A percentile compares a stretch with the other conserved stretches of the same genome.
phyloP scores from a whole-genome alignment of 495 filamentous ascomycete genomes.

The Achaetomiella virescens region DNA sequence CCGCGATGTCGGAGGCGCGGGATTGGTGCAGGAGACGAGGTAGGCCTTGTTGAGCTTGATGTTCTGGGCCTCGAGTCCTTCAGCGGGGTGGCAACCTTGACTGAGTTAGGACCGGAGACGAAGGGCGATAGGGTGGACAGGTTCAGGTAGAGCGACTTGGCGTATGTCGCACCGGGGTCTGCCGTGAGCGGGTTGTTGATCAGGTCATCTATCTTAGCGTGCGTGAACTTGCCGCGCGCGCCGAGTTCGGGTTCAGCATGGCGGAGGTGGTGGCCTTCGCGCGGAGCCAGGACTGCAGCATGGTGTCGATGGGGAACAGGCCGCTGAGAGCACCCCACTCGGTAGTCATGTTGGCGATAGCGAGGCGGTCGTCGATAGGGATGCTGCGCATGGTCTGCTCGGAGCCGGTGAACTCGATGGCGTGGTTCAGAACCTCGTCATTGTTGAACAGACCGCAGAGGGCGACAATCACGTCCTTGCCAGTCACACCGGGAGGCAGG shows the following conservation, averaged over 20 bases:
- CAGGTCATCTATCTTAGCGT: slow-evolving; percentile 65
- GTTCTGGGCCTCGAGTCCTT: slow-evolving; percentile 60
- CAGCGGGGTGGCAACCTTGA: slow-evolving; percentile 79
- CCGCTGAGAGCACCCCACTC: slow-evolving; percentile 87
- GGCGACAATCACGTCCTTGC: slow-evolving; percentile 92
- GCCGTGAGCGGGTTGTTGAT: slow-evolving; percentile 60
- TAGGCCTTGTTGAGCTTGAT: slow-evolving; percentile 84
- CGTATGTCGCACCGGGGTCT: slow-evolving; percentile 72
- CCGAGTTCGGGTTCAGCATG: slow-evolving; percentile 32
- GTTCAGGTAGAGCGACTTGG: slow-evolving; percentile 71
- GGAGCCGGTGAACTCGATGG: slow-evolving; percentile 80
- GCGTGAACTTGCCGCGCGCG: slow-evolving; percentile 51
- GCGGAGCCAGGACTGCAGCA: slow-evolving; percentile 69
- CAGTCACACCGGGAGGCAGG: slow-evolving; percentile 75
- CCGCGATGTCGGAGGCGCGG: slow-evolving; percentile 72
- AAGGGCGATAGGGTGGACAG: slow-evolving; percentile 80
- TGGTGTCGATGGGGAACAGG: slow-evolving; percentile 71
- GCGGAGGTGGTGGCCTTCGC: slow-evolving; percentile 67
- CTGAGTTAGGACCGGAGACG: slow-evolving; percentile 86
- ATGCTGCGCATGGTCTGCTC: slow-evolving; percentile 71
- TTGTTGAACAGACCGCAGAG: slow-evolving; percentile 82
- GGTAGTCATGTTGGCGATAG: slow-evolving; percentile 92
- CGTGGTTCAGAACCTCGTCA: slow-evolving; percentile 89
- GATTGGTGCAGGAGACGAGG: slow-evolving; percentile 90
- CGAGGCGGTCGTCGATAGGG: slow-evolving; percentile 68